Base-by-base conservation (phyloP, 2,329 filamentous ascomycete species). In the Penicillium verrucosum region DNA sequence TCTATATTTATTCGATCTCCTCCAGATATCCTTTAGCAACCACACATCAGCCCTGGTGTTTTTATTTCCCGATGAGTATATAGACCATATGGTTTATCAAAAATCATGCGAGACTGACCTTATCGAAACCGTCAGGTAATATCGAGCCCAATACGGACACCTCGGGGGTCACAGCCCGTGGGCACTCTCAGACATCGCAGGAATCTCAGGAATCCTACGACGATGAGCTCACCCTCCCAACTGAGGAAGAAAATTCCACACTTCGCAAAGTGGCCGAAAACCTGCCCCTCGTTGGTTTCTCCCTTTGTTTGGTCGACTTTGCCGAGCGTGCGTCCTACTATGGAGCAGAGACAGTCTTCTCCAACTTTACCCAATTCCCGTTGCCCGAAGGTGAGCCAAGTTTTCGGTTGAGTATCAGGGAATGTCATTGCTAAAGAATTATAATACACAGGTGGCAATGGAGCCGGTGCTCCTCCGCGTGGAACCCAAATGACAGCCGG, bases 311-410 rank as follows among this genome's bases (percentile, higher is more conserved):
- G 7, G 82, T 85, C 40, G 84, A 86, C 60, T 82, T 86, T 58
- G 82, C 81, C 53, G 84, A 87, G 66, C 76, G 84, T 53, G 83
- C 83, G 3, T 85, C 82, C 0, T 86, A 82, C 74, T 85, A 85
- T 65, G 84, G 83, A 58, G 75, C 80, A 6, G 77, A 81, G 59
- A 80, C 79, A 0, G 71, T 82, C 8, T 85, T 85, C 68, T 77
- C 77, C 60, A 88, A 88, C 68, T 88, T 81, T 63, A 80, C 88
- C 65, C 82, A 87, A 63, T 81, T 82, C 10, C 80, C 82, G 4
- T 67, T 89, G 4, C 85, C 85, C 1, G 59, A 69, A 2, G 79
- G 77, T 69, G 25, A 25, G 40, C 1, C 9, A 12, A 5, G 5
- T 14, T 8, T 29, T 29, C 25, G 2, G 29, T 43, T 12, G 2